Evolutionary conservation across 2,329 filamentous ascomycete genomes (phyloP).

Genomic region (Clarireedia homoeocarpa): DNA sequence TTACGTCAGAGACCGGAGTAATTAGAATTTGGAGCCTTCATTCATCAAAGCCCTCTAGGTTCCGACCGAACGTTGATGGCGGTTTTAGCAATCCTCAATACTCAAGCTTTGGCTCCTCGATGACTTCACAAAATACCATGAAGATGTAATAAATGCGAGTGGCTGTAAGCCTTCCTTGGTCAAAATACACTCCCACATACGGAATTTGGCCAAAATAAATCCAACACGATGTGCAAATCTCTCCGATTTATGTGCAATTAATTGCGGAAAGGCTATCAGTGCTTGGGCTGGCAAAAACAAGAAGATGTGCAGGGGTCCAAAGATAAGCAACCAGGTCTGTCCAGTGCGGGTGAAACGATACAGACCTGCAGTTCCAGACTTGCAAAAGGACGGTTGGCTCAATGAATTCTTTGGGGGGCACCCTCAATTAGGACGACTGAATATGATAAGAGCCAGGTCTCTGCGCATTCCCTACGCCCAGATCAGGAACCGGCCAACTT

Average conservation of each 20-base stretch:
- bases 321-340: slow-evolving; percentile 6
- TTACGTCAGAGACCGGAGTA: not conserved
- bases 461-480: not conserved
- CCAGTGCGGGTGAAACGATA: slow-evolving; percentile 6
- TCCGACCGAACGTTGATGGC: not conserved
- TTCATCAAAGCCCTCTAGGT: not conserved
- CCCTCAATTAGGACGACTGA: not conserved
- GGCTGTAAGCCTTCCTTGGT: not conserved
- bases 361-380: not conserved
- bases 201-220: not conserved
- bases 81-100: not conserved
- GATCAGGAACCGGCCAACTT: no score
- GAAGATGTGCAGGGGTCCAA: not conserved
- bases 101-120: not conserved
- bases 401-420: no score
- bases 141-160: not conserved
- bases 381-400: not conserved
- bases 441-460: not conserved
- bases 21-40: not conserved
- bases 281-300: slow-evolving; percentile 2
- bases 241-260: not conserved
- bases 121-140: not conserved
- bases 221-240: not conserved
- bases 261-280: not conserved
- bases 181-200: not conserved